Evolutionary conservation across 345 rosid species (phyloP), one percentile per base, ranked within the genome.

Genomic region (Dipteronia dyeriana): DNA sequence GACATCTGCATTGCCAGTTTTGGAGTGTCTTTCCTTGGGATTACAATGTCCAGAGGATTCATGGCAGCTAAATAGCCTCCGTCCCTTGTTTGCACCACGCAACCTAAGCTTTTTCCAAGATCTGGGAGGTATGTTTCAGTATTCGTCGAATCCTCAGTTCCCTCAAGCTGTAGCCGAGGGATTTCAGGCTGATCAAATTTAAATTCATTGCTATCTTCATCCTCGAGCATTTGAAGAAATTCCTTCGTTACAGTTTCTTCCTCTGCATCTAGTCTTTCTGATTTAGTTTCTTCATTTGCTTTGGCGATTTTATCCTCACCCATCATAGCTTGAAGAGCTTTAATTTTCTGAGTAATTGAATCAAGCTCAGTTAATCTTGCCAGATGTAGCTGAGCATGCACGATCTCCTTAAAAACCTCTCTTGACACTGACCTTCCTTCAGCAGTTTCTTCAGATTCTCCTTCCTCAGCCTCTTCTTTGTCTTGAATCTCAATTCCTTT

Each of bases 1-100:
- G 99, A 92, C 68, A 95, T 73, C 86, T 95, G 99, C 98, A 93
- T 90, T 10, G 97, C 99, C 60, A 95, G 80, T 70, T 91, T 95
- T 26, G 98, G 99, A 63, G 88, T 79, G 68, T 93, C 99, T 77
- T 88, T 93, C 81, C 88, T 89, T 26, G 80, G 73, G 75, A 93
- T 91, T 61, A 67, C 63, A 2, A 84, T 76, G 64, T 88, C 88
- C 17, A 90, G 85, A 29, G 99, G 99, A 80, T 93, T 95, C 89
- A 88, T 86, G 61, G 99, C 91, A 12, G 84, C 98, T 57, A 95
- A 82, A 85, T 90, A 95, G 70, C 99, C 98, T 66, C 99, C 97
- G 38, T 93, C 88, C 75, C 94, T 86, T 20, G 99, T 95, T 80
- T 95, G 99, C 62, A 95, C 94, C 63, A 91, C 91, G 31, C 92